Conservation (phyloP, 2,329 filamentous ascomycete species). For the Corynespora cassiicola region DNA sequence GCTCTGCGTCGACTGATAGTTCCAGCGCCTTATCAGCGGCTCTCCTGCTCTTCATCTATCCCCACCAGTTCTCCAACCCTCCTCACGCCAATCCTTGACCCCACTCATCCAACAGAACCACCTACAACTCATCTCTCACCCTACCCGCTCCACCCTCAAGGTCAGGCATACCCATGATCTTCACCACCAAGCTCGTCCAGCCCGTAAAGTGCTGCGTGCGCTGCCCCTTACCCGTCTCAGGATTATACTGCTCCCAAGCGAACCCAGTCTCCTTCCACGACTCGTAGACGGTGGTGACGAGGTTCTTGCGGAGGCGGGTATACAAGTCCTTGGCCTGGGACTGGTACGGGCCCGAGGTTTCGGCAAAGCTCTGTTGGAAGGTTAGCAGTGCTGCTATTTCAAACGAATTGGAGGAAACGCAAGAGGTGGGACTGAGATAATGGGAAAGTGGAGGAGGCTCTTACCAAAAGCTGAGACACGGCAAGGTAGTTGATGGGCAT, state of each 20-base stretch:
- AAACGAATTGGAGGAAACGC: too few relatives aligned
- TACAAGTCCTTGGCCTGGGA: conserved; percentile 76
- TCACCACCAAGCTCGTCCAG: conserved; percentile 98
- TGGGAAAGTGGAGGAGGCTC: conserved; percentile 5
- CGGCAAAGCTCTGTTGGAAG: conserved; percentile 65
- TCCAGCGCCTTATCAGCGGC: too few relatives aligned
- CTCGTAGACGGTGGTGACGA: conserved; percentile 87
- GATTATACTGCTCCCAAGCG: conserved; percentile 98
- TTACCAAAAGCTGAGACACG: conserved; percentile 74
- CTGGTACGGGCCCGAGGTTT: conserved; percentile 69
- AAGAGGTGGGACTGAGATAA: conserved; percentile 2
- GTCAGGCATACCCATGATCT: conserved; percentile 95
- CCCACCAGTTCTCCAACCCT: too few relatives aligned
- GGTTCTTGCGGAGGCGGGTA: conserved; percentile 76
- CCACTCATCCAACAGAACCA: too few relatives aligned
- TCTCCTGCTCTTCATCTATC: too few relatives aligned
- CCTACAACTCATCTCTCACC: conserved; percentile 40
- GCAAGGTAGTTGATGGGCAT: conserved; percentile 96
- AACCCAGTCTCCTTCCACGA: conserved; percentile 93
- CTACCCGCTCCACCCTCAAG: conserved; percentile 44
- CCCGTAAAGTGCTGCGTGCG: conserved; percentile 97
- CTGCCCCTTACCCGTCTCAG: conserved; percentile 90
- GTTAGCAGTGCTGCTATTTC: conserved; percentile 14
- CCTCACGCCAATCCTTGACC: too few relatives aligned
- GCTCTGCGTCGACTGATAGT: too few relatives aligned